Base-by-base conservation (phyloP, 2,329 filamentous ascomycete genomes). In the Pseudogymnoascus verrucosus region DNA sequence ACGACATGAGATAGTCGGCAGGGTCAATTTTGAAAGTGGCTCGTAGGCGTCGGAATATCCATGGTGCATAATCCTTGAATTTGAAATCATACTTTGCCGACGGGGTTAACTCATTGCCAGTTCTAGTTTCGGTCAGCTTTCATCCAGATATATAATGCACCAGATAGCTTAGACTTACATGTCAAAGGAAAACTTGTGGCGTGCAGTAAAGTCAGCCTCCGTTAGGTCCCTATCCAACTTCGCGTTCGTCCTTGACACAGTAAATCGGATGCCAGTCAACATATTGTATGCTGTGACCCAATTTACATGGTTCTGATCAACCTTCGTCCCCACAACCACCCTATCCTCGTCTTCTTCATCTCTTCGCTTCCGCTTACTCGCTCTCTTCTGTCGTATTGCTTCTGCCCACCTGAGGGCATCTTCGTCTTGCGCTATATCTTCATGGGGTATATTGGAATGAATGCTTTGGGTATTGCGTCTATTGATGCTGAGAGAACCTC, bases 31-130 rank as follows among this genome's bases (percentile, higher is more conserved):
- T 87, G 79, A 99, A 99, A 67, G 89, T 89, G 60, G 86, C 81
- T 68, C 95, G 90, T 47, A 99, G 83, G 77, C 92, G 91, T 71
- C 95, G 91, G 78, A 99, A 99, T 65, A 99, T 95, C 93, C 93
- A 98, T 64, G 95, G 95, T n/a, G 93, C 93, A 76, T 99, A 99
- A 78, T 99, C 95, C 79, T 99, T 99, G 83, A 99, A 99, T 77
- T 99, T 99, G 86, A 99, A 99, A 79, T 99, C 95, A 80, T 99
- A 99, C 78, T 99, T 98, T 69, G 95, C 93, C 66, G 93, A 97
- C 21, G 95, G 95, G 4, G 96, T 96, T 74, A 99, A 81, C 79
- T 99, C 95, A 75, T 97, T 97, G 68, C 95, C 95, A 68, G 93
- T 96, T 73, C 90, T 93, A 64, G 61, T 40, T 63, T 31, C 37